These are phyloP conservation scores for Silene conica DNA, from an alignment of 148 eudicot species.

Conservation along the genomic window DNA sequence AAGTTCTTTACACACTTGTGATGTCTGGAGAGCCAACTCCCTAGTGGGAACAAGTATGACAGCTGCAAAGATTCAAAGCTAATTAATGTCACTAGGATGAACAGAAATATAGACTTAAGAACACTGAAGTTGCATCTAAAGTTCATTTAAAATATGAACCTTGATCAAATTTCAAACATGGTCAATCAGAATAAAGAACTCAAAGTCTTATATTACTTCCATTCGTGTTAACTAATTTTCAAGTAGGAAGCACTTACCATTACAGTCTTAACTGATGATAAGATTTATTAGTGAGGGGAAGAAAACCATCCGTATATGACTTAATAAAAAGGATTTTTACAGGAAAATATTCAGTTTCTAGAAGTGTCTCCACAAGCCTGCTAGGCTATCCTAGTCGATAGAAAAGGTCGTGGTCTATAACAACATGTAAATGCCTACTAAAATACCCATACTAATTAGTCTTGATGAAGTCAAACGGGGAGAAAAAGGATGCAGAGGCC, in stretches of 20 bases:
- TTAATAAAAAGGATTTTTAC: no score
- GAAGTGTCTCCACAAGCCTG: no score
- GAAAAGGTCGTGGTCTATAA: no score
- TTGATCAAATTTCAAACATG: not conserved
- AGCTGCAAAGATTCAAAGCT: slow-evolving; percentile 36
- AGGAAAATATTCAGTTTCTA: no score
- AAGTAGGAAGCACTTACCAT: not conserved
- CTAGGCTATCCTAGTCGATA: no score
- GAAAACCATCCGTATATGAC: slow-evolving; percentile 1
- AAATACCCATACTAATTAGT: no score
- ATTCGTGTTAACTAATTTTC: not conserved
- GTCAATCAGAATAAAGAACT: not conserved
- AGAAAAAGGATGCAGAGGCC: no score
- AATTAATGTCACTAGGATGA: not conserved
- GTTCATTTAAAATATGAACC: not conserved
- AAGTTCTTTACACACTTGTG: slow-evolving; percentile 90
- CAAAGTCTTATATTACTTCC: not conserved
- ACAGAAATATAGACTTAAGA: not conserved
- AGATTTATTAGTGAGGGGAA: not conserved
- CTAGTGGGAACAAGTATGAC: slow-evolving; percentile 88
- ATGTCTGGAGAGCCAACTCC: slow-evolving; percentile 92
- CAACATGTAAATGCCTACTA: no score
- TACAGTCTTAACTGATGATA: not conserved
- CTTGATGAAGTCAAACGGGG: no score
- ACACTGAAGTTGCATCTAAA: not conserved